These are phyloP conservation scores for Coemansia reversa DNA, from an alignment of 192 early-diverging fungal species.

Conservation along the genomic window DNA sequence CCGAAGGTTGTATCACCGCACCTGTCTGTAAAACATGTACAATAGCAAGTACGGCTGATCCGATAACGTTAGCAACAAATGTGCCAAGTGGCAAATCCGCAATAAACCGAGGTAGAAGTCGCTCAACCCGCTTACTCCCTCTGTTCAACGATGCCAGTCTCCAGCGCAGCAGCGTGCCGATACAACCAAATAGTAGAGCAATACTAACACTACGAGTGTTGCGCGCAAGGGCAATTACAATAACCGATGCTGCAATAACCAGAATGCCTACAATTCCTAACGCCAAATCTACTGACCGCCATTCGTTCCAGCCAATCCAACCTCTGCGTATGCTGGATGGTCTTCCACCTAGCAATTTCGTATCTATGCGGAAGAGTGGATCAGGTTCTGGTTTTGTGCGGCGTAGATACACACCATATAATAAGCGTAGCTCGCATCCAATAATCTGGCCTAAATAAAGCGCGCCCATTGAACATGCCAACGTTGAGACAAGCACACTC, in stretches of 20 bases:
- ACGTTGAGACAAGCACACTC: slow-evolving; percentile 30
- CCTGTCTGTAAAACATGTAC: slow-evolving; percentile 37
- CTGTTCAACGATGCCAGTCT: slow-evolving; percentile 36
- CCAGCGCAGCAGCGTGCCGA: slow-evolving; percentile 48
- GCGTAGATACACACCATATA: slow-evolving; percentile 3
- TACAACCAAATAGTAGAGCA: slow-evolving; percentile 34
- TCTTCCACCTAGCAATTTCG: slow-evolving; percentile 13
- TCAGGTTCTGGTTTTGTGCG: background rate
- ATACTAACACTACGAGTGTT: slow-evolving; percentile 41
- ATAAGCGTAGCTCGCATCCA: slow-evolving; percentile 26
- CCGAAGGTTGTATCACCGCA: slow-evolving; percentile 37
- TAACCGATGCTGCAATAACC: slow-evolving; percentile 9
- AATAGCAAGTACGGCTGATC: slow-evolving; percentile 30
- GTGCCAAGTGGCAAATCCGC: slow-evolving; percentile 43
- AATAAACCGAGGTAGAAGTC: background rate
- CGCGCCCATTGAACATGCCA: slow-evolving; percentile 37
- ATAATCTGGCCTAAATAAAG: slow-evolving; percentile 34
- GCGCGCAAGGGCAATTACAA: slow-evolving; percentile 31
- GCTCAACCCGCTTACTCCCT: too few species aligned
- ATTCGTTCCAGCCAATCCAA: slow-evolving; percentile 39
- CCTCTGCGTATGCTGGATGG: slow-evolving; percentile 11
- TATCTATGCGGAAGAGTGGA: slow-evolving; percentile 18
- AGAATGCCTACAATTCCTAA: slow-evolving; percentile 11
- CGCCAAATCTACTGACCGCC: slow-evolving; percentile 19
- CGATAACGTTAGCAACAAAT: slow-evolving; percentile 40